Percentiles rank a stretch among this genome's conserved stretches.
Evolutionary conservation across 306 rosid species (phyloP).

Genomic region (apple (Malus domestica)): ASM211411v1 NC_041789.1:26493501-26494000

Average conservation of each 20-base stretch:
- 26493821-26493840: constrained; percentile 61
- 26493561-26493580: constrained; percentile 37
- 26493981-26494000: constrained; percentile 3
- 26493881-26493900: constrained; percentile 58
- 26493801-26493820: constrained; percentile 61
- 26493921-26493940: constrained; percentile 73
- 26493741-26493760: neutral
- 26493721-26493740: constrained; percentile 9
- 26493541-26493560: constrained; percentile 4
- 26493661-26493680: constrained; percentile 52
- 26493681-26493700: constrained; percentile 55
- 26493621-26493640: constrained; percentile 64
- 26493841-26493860: constrained; percentile 63
- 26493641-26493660: constrained; percentile 54
- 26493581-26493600: constrained; percentile 36
- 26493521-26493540: neutral
- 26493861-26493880: constrained; percentile 84
- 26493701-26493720: constrained; percentile 74
- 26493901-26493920: constrained; percentile 67
- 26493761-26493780: neutral
- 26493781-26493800: constrained; percentile 35
- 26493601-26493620: constrained; percentile 28
- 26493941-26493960: constrained; percentile 41
- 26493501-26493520: neutral
- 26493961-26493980: constrained; percentile 7